Conservation (phyloP, 768 basidiomycete genomes). For the Saitozyma sp. region DNA sequence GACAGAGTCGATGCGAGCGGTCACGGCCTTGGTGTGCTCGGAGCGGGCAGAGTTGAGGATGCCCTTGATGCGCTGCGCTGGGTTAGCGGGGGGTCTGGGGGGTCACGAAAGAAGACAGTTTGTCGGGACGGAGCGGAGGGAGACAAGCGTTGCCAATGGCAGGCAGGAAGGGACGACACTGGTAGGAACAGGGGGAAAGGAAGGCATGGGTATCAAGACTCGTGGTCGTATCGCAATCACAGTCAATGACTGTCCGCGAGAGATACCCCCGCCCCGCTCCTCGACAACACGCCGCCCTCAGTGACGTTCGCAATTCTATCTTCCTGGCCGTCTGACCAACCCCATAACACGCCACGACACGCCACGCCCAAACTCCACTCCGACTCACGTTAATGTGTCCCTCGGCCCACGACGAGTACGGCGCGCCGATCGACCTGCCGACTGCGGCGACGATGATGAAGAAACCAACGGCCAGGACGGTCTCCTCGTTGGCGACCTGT, state of each 20-base stretch:
- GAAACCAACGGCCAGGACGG: slow-evolving; percentile 80
- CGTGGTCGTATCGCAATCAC: too few species aligned
- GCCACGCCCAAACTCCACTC: neutral
- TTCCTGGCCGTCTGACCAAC: neutral
- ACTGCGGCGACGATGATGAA: slow-evolving; percentile 78
- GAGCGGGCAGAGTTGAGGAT: slow-evolving; percentile 77
- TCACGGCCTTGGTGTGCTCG: slow-evolving; percentile 89
- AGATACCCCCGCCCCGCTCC: too few species aligned
- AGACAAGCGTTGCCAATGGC: too few species aligned
- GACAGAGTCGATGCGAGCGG: slow-evolving; percentile 87
- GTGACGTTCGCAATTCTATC: neutral
- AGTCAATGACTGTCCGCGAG: too few species aligned
- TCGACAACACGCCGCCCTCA: too few species aligned
- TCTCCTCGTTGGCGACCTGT: slow-evolving; percentile 85
- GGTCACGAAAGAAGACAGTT: too few species aligned
- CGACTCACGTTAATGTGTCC: slow-evolving; percentile 66
- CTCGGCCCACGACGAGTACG: slow-evolving; percentile 90
- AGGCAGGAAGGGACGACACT: neutral
- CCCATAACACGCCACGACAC: slow-evolving; percentile 1
- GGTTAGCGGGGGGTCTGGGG: neutral
- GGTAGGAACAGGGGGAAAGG: neutral
- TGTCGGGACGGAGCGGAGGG: too few species aligned
- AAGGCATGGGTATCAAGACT: too few species aligned
- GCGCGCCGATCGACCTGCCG: slow-evolving; percentile 67
- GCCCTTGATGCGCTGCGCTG: slow-evolving; percentile 65